phyloP scores from a whole-genome alignment of 2,329 filamentous ascomycete genomes.

The Thelonectria olida region DNA sequence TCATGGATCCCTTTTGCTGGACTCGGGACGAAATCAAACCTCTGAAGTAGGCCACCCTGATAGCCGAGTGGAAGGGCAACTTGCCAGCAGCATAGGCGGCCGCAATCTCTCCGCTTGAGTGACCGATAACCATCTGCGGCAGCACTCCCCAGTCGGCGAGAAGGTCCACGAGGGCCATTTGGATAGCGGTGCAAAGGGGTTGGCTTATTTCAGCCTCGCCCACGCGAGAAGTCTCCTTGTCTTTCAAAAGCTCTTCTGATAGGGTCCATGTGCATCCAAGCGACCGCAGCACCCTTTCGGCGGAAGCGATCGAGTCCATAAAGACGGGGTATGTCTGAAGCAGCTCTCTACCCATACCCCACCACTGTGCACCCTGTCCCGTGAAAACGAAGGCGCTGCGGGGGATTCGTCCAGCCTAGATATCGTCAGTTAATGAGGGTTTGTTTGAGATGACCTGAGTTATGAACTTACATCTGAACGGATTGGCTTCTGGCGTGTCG shows the following conservation, averaged over 20 bases:
- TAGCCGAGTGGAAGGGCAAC: constrained; percentile 49
- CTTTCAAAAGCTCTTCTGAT: constrained; percentile 1
- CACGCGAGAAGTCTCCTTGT: constrained; percentile 29
- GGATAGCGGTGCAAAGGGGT: constrained; percentile 53
- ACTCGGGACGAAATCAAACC: constrained; percentile 46
- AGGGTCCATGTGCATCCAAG: background rate
- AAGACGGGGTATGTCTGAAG: constrained; percentile 15
- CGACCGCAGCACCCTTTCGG: constrained; percentile 31
- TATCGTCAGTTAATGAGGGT: background rate
- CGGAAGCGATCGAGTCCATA: background rate
- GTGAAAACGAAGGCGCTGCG: constrained; percentile 37
- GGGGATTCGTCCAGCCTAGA: background rate
- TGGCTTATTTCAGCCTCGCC: constrained; percentile 49
- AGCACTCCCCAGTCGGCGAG: constrained; percentile 50
- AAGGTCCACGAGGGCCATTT: constrained; percentile 55
- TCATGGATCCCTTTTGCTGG: constrained; percentile 45
- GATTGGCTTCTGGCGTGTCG: constrained; percentile 8
- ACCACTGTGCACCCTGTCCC: constrained; percentile 48
- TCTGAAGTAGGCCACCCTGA: constrained; percentile 59
- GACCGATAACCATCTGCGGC: constrained; percentile 51
- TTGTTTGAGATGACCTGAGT: background rate
- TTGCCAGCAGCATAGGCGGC: constrained; percentile 55
- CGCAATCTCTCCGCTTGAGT: constrained; percentile 58
- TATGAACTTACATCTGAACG: constrained; percentile 8
- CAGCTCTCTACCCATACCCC: constrained; percentile 44